Evolutionary conservation across 1,139 yeast genomes (phyloP).

Genomic region (Meyerozyma athensensis): DNA sequence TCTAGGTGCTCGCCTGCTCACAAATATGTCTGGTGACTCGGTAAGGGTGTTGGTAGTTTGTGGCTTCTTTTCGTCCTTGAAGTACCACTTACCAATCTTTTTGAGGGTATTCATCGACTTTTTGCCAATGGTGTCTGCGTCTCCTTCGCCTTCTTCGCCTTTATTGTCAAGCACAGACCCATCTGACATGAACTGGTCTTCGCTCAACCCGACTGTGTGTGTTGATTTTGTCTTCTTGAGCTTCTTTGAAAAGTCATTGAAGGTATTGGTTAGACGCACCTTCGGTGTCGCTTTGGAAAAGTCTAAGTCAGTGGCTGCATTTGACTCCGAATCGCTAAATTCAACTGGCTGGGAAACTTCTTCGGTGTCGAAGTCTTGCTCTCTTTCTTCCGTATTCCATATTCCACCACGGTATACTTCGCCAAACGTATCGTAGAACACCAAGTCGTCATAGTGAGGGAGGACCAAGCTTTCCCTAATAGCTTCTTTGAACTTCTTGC

Average conservation of each 20-base stretch:
- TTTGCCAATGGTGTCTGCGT: conserved; percentile 1
- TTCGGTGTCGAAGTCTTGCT: background rate
- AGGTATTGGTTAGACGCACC: conserved; percentile 20
- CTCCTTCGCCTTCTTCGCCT: conserved; percentile 1
- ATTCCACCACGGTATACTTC: conserved; percentile 89
- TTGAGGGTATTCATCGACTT: conserved; percentile 37
- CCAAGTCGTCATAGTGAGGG: conserved; percentile 87
- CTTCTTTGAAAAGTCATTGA: conserved; percentile 32
- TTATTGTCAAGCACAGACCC: conserved; percentile 19
- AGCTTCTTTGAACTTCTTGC: conserved; percentile 73
- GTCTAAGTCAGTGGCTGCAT: conserved; percentile 5
- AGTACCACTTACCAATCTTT: conserved; percentile 69
- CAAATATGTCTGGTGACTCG: conserved; percentile 63
- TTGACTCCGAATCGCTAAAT: conserved; percentile 7
- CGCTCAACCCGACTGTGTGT: conserved; percentile 23
- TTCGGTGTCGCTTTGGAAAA: conserved; percentile 5
- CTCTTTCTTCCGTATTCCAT: conserved; percentile 55
- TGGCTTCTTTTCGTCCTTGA: conserved; percentile 36
- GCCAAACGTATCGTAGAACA: conserved; percentile 57
- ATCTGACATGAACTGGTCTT: conserved; percentile 26
- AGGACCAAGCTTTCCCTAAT: conserved; percentile 72
- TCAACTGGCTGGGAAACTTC: conserved; percentile 4
- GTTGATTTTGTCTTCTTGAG: conserved; percentile 28
- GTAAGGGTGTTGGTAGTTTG: conserved; percentile 21
- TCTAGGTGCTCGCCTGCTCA: conserved; percentile 44